These are phyloP conservation scores for Nakaseomyces delphensis DNA, from an alignment of 1,139 yeast genomes.

Conservation along the genomic window DNA sequence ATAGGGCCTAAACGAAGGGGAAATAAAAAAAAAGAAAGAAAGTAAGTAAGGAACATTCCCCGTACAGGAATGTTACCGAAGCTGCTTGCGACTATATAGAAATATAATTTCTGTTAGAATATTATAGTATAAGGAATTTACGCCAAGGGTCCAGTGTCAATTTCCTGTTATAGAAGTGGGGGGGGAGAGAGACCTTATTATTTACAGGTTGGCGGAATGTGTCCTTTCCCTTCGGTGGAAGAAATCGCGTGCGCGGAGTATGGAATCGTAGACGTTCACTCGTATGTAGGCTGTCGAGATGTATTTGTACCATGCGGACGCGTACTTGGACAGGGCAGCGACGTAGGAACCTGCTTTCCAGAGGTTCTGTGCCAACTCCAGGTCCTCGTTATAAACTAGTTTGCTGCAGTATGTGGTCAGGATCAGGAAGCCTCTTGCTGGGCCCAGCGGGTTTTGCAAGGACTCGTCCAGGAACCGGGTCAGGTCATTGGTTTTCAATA, in stretches of 20 bases:
- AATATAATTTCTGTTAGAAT: not conserved
- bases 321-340: not conserved
- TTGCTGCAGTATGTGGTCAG: conserved; percentile 85
- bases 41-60: too few species aligned
- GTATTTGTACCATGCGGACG: conserved; percentile 3
- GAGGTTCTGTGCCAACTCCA: not conserved
- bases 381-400: not conserved
- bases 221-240: too few species aligned
- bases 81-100: too few species aligned
- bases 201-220: too few species aligned
- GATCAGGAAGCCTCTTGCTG: conserved; percentile 78
- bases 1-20: too few species aligned
- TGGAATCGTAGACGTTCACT: not conserved
- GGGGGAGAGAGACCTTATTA: too few species aligned
- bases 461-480: conserved; percentile 83
- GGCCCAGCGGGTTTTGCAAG: conserved; percentile 74
- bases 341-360: not conserved
- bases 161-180: not conserved
- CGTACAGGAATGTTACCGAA: too few species aligned
- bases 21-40: too few species aligned
- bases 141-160: not conserved
- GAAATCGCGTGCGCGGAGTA: conserved; percentile 2
- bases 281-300: conserved; percentile 3
- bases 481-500: conserved; percentile 87
- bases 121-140: too few species aligned